These are phyloP conservation scores for Arthrinium phaeospermum DNA, from an alignment of 2,329 filamentous ascomycete genomes.

Conservation along the genomic window DNA sequence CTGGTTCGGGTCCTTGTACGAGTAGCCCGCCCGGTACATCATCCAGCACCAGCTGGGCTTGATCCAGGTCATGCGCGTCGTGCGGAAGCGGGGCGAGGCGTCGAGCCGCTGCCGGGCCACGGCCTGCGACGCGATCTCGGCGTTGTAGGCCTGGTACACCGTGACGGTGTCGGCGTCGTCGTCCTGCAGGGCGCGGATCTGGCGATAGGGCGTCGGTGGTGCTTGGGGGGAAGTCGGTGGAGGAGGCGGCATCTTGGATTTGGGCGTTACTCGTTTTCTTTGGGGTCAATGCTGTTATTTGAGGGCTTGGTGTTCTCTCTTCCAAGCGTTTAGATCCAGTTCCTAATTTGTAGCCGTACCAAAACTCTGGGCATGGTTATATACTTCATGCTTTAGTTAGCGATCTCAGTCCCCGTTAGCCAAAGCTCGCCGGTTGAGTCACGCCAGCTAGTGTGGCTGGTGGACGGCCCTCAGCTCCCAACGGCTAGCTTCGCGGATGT, in stretches of 20 bases:
- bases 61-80: constrained; percentile 68
- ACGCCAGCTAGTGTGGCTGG: not conserved
- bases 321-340: not conserved
- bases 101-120: constrained; percentile 56
- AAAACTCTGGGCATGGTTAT: not conserved
- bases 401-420: not conserved
- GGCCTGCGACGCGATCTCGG: constrained; percentile 58
- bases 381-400: not conserved
- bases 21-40: constrained; percentile 67
- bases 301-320: not conserved
- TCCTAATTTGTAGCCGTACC: not conserved
- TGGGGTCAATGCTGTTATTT: not conserved
- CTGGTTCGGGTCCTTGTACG: constrained; percentile 60
- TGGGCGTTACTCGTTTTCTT: not conserved
- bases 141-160: constrained; percentile 66
- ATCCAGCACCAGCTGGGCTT: constrained; percentile 70
- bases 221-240: not conserved
- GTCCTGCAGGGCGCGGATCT: constrained; percentile 53
- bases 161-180: constrained; percentile 59
- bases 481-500: too few species aligned
- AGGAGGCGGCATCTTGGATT: not conserved
- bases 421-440: not conserved
- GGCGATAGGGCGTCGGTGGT: constrained; percentile 43
- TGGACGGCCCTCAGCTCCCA: not conserved
- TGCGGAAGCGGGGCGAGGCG: constrained; percentile 57